Evolutionary conservation across 352 stramenopile genomes (phyloP).

Genomic region (Thraustochytrium sp.): DNA sequence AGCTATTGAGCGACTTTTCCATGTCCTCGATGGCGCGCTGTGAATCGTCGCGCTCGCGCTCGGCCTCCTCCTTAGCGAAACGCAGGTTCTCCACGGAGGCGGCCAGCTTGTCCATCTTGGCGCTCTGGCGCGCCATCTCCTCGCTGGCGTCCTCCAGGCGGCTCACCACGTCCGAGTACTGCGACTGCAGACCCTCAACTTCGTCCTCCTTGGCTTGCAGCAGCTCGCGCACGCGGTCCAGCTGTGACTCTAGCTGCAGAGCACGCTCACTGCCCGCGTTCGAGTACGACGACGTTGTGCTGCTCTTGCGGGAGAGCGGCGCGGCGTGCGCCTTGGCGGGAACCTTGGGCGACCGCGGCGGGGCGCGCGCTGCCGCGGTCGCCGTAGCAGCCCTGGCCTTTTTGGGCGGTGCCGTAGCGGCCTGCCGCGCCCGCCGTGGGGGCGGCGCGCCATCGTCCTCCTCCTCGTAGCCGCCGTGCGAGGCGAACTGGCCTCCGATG

Average conservation of each 20-base stretch:
- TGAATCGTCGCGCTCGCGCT: not conserved
- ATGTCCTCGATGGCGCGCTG: not conserved
- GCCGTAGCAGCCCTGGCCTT: too few relatives aligned
- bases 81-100: not conserved
- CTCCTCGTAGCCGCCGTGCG: too few relatives aligned
- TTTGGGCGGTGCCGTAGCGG: too few relatives aligned
- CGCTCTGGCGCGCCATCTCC: not conserved
- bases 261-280: not conserved
- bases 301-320: not conserved
- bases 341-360: too few relatives aligned
- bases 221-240: not conserved
- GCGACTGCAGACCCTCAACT: not conserved
- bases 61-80: not conserved
- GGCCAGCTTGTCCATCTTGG: not conserved
- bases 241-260: not conserved
- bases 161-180: not conserved
- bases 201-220: slow-evolving; percentile 26
- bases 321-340: too few relatives aligned
- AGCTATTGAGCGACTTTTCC: not conserved
- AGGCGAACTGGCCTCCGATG: too few relatives aligned
- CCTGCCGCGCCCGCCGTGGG: too few relatives aligned
- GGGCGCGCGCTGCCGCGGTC: too few relatives aligned
- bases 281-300: not conserved
- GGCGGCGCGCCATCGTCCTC: not conserved
- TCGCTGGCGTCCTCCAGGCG: slow-evolving; percentile 1